Conservation (phyloP, 2,329 filamentous ascomycete species). For the Lanzia echinophila region DNA sequence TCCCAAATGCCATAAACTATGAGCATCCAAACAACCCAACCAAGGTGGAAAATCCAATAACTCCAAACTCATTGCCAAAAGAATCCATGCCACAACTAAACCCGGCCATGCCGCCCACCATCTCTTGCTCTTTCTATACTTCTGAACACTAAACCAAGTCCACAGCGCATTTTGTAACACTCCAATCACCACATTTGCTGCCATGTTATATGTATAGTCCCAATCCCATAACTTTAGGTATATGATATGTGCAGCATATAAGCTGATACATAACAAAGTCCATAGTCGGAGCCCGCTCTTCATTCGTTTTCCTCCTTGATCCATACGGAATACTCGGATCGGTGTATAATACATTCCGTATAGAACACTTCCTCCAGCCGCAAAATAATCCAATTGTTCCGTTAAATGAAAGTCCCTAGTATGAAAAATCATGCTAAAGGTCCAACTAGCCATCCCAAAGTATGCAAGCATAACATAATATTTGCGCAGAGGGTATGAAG, state of each 20-base stretch:
- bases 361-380: constrained; percentile 78
- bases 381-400: constrained; percentile 96
- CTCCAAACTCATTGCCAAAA: constrained; percentile 92
- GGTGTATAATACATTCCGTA: constrained; percentile 86
- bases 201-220: constrained; percentile 98
- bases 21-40: constrained; percentile 78
- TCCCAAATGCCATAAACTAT: constrained; percentile 91
- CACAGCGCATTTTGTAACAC: constrained; percentile 76
- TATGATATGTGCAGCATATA: constrained; percentile 71
- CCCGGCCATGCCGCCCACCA: constrained; percentile 86
- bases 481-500: constrained; percentile 65
- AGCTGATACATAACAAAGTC: constrained; percentile 62
- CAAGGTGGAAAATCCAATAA: constrained; percentile 88
- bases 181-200: constrained; percentile 80
- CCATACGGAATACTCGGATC: constrained; percentile 76
- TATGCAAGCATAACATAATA: constrained; percentile 79
- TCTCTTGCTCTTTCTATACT: constrained; percentile 64
- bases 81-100: constrained; percentile 84
- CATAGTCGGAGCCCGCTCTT: constrained; percentile 57
- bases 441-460: constrained; percentile 77
- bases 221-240: constrained; percentile 83
- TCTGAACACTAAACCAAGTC: constrained; percentile 72
- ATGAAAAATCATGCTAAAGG: constrained; percentile 87
- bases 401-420: constrained; percentile 78
- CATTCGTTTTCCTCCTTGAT: constrained; percentile 42